These are phyloP conservation scores for Suhomyces guaymorum DNA, from an alignment of 1,139 yeast genomes.

Conservation along the genomic window DNA sequence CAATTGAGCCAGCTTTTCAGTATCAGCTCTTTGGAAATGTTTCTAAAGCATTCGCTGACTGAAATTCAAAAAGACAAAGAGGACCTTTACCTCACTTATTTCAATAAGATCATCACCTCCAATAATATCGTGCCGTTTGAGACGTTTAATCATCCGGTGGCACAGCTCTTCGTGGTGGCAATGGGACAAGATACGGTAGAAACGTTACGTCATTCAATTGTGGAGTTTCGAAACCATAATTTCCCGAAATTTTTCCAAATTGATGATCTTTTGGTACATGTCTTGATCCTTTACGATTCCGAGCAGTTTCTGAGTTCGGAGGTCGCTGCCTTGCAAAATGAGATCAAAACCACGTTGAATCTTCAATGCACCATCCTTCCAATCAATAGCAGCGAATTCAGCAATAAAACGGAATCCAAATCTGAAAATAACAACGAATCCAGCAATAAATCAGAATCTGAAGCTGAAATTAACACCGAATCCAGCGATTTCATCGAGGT, in stretches of 20 bases:
- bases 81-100: constrained; percentile 56
- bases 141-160: constrained; percentile 85
- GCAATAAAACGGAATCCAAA: too few species aligned
- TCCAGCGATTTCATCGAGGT: constrained; percentile 18
- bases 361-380: constrained; percentile 34
- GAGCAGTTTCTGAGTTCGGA: constrained; percentile 18
- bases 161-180: constrained; percentile 70
- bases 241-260: constrained; percentile 63
- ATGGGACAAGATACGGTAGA: constrained; percentile 50
- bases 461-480: too few species aligned
- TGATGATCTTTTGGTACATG: constrained; percentile 54
- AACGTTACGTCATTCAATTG: constrained; percentile 39
- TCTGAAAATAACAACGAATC: too few species aligned
- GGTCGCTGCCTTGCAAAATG: constrained; percentile 31
- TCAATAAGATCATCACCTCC: constrained; percentile 62
- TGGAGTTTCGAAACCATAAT: constrained; percentile 41
- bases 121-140: constrained; percentile 76
- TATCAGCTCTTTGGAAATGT: constrained; percentile 40
- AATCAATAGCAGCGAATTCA: too few species aligned
- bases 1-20: constrained; percentile 37
- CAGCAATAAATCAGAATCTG: too few species aligned
- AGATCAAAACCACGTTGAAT: constrained; percentile 29
- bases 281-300: constrained; percentile 42
- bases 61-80: constrained; percentile 14
- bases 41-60: constrained; percentile 25